These are phyloP conservation scores for Neonectria magnoliae DNA, from an alignment of 2,329 filamentous ascomycete genomes.

Conservation along the genomic window DNA sequence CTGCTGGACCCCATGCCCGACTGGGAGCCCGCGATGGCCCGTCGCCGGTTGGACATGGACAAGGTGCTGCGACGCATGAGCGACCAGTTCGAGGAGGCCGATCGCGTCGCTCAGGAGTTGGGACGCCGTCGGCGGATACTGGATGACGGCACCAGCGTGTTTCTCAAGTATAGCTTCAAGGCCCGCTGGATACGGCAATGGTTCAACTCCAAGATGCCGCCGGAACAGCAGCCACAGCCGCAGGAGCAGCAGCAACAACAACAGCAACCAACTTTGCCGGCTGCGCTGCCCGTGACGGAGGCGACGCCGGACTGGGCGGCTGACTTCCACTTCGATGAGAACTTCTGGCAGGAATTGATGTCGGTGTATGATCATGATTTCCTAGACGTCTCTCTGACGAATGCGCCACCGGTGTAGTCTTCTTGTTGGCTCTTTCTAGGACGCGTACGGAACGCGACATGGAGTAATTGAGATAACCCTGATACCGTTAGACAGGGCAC, in stretches of 20 bases:
- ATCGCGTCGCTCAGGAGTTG: slow-evolving; percentile 36
- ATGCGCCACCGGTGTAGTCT: not conserved
- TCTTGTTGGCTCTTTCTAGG: not conserved
- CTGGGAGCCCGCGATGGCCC: slow-evolving; percentile 49
- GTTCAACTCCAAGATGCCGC: slow-evolving; percentile 43
- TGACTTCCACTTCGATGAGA: slow-evolving; percentile 43
- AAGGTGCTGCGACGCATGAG: slow-evolving; percentile 40
- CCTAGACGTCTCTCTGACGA: slow-evolving; percentile 11
- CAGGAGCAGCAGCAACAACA: not conserved
- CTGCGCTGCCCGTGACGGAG: not conserved
- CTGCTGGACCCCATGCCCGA: slow-evolving; percentile 47
- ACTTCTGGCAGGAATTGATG: slow-evolving; percentile 44
- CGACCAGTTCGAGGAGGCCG: slow-evolving; percentile 46
- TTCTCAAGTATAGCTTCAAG: slow-evolving; percentile 48
- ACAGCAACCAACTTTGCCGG: slow-evolving; percentile 15
- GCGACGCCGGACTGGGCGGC: slow-evolving; percentile 30
- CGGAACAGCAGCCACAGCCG: slow-evolving; percentile 26
- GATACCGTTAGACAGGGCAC: not conserved
- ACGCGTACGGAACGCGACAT: not conserved
- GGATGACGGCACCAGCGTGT: slow-evolving; percentile 44
- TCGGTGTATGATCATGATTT: slow-evolving; percentile 31
- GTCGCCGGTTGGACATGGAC: slow-evolving; percentile 48
- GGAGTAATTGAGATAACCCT: not conserved
- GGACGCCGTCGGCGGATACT: slow-evolving; percentile 41
- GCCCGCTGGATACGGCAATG: slow-evolving; percentile 54